These are phyloP conservation scores for Paraconiothyrium brasiliense DNA, from an alignment of 2,329 filamentous ascomycete species.

Conservation along the genomic window DNA sequence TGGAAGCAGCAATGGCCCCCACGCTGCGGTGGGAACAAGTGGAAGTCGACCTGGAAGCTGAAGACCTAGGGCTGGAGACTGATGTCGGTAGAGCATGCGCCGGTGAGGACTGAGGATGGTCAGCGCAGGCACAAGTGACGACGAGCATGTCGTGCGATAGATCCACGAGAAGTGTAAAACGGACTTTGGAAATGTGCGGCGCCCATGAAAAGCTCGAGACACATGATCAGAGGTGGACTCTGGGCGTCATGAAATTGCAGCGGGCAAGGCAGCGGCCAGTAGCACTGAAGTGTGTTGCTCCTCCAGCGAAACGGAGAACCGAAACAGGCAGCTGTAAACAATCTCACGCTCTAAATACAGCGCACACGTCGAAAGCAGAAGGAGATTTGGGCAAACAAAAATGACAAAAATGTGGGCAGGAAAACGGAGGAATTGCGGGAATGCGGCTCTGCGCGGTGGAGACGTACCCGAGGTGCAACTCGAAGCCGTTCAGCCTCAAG, in stretches of 20 bases:
- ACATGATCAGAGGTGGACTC: conserved; percentile 20
- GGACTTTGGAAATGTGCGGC: conserved; percentile 3
- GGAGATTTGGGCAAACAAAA: conserved; percentile 17
- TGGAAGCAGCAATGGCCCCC: conserved; percentile 7
- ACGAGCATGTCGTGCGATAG: neutral
- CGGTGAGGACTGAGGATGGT: conserved; percentile 9
- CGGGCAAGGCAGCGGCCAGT: conserved; percentile 25
- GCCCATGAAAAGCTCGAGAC: conserved; percentile 17
- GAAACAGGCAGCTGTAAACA: conserved; percentile 24
- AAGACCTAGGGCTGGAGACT: conserved; percentile 3
- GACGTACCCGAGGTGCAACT: conserved; percentile 52
- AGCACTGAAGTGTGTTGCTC: conserved; percentile 11
- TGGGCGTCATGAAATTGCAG: conserved; percentile 18
- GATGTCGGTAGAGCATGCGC: conserved; percentile 9
- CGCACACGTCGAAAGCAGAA: conserved; percentile 7
- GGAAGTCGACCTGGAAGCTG: neutral
- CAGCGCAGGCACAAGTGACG: conserved; percentile 4
- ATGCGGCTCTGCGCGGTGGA: conserved; percentile 47
- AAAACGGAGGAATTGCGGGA: conserved; percentile 13
- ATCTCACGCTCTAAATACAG: conserved; percentile 7
- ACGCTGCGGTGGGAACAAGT: neutral
- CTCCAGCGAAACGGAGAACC: conserved; percentile 23
- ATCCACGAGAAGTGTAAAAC: neutral
- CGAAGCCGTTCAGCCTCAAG: conserved; percentile 48
- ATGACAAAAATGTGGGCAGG: conserved; percentile 20